A percentile compares a stretch with the other conserved stretches of the same genome.
Evolutionary conservation across 1,284 basidiomycete species (phyloP).

Genomic region (Wolfiporia cocos): DNA sequence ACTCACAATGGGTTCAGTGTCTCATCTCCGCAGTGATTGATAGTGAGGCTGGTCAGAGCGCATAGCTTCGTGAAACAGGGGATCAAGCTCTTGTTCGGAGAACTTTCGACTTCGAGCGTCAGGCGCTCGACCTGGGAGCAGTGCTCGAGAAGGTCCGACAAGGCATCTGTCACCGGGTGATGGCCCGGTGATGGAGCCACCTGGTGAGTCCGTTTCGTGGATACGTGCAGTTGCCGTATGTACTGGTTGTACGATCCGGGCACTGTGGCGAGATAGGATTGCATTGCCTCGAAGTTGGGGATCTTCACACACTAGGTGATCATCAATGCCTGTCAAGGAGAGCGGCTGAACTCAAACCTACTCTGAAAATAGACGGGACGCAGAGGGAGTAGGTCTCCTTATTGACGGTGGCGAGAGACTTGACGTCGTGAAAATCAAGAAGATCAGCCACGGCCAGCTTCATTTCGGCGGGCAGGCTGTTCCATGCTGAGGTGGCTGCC

Average conservation of each 20-base stretch:
- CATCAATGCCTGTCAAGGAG: background rate
- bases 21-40: slow-evolving; percentile 50
- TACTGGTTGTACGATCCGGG: slow-evolving; percentile 46
- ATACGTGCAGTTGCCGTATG: slow-evolving; percentile 49
- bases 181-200: slow-evolving; percentile 2
- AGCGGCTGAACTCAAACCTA: slow-evolving; percentile 22
- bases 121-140: slow-evolving; percentile 45
- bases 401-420: slow-evolving; percentile 37
- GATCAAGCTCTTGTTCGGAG: slow-evolving; percentile 44
- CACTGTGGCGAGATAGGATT: slow-evolving; percentile 48
- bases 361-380: slow-evolving; percentile 54
- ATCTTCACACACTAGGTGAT: slow-evolving; percentile 39
- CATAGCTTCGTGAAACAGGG: slow-evolving; percentile 45
- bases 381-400: slow-evolving; percentile 44
- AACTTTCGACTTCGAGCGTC: slow-evolving; percentile 44
- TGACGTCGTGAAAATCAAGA: slow-evolving; percentile 38
- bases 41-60: slow-evolving; percentile 42
- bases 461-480: slow-evolving; percentile 57
- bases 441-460: slow-evolving; percentile 49
- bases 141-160: slow-evolving; percentile 43
- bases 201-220: slow-evolving; percentile 17
- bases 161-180: slow-evolving; percentile 32
- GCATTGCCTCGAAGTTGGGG: slow-evolving; percentile 36
- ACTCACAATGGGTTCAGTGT: slow-evolving; percentile 52
- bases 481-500: slow-evolving; percentile 32